phyloP scores from a whole-genome alignment of 73 alveolate species.

The Paramecium pentaurelia region DNA sequence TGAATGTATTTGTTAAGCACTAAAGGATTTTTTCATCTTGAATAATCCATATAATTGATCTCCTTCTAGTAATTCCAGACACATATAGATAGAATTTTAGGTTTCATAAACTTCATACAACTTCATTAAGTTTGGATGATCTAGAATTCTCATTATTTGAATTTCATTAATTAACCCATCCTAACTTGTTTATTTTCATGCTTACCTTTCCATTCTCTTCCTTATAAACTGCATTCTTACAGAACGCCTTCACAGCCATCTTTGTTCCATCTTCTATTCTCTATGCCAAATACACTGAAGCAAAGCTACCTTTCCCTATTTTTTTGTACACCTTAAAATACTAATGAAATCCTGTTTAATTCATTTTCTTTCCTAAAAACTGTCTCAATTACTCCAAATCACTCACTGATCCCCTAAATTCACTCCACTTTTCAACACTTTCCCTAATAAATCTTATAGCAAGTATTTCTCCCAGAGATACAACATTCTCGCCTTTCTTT shows the following conservation, averaged over 20 bases:
- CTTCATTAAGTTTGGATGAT: slow-evolving; percentile 58
- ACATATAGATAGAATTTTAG: slow-evolving; percentile 46
- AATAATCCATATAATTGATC: slow-evolving; percentile 29
- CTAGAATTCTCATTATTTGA: slow-evolving; percentile 37
- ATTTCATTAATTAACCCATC: slow-evolving; percentile 60
- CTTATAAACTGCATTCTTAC: slow-evolving; percentile 43
- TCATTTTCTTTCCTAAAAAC: not conserved
- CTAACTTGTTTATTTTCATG: not conserved
- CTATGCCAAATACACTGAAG: slow-evolving; percentile 55
- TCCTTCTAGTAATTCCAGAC: slow-evolving; percentile 47
- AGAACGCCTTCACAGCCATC: slow-evolving; percentile 61
- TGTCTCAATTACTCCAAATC: not conserved
- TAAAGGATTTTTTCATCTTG: slow-evolving; percentile 10
- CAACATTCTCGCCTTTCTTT: not conserved
- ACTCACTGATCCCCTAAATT: not conserved
- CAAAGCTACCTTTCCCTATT: slow-evolving; percentile 61
- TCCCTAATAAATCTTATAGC: not conserved
- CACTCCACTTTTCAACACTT: not conserved
- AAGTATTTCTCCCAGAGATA: not conserved
- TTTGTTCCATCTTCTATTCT: slow-evolving; percentile 53
- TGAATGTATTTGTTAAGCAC: not conserved
- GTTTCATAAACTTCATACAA: slow-evolving; percentile 62
- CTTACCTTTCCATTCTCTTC: slow-evolving; percentile 62
- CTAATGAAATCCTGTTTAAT: slow-evolving; percentile 48
- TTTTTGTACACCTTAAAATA: slow-evolving; percentile 43